These are phyloP conservation scores for Retiboletus flavoniger DNA, from an alignment of 1,284 basidiomycete genomes.

Conservation along the genomic window DNA sequence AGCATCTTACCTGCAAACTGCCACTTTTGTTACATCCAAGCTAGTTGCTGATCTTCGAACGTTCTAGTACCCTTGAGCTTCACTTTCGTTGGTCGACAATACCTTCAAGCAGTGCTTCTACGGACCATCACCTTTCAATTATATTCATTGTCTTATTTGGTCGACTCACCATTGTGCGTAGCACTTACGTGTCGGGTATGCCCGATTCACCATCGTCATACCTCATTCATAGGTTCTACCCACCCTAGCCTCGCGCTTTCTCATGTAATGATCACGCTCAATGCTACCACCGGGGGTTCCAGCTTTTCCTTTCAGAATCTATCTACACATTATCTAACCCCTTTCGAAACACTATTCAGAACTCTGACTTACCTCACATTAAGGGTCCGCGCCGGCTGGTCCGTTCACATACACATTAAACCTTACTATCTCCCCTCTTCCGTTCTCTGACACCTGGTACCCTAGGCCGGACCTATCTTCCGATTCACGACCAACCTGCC, in stretches of 20 bases:
- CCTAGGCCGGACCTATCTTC: not conserved
- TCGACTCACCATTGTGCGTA: not conserved
- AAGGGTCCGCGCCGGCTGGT: not conserved
- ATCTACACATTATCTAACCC: not conserved
- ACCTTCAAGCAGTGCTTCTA: constrained; percentile 1
- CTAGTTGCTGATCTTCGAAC: not conserved
- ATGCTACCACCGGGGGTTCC: not conserved
- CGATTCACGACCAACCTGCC: not conserved
- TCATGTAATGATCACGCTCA: not conserved
- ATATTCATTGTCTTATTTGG: not conserved
- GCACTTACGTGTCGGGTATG: not conserved
- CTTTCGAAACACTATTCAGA: not conserved
- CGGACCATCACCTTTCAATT: not conserved
- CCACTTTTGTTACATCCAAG: not conserved
- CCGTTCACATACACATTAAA: not conserved
- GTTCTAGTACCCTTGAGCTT: not conserved
- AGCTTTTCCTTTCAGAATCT: not conserved
- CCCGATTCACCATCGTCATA: not conserved
- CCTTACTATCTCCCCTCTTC: not conserved
- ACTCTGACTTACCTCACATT: not conserved
- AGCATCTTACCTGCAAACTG: not conserved
- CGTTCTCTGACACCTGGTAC: not conserved
- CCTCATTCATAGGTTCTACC: constrained; percentile 1
- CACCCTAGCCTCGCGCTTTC: not conserved
- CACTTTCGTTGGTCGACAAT: not conserved